Conservation (phyloP, 2,329 filamentous ascomycete species). For the Microcyclosporella mali region DNA sequence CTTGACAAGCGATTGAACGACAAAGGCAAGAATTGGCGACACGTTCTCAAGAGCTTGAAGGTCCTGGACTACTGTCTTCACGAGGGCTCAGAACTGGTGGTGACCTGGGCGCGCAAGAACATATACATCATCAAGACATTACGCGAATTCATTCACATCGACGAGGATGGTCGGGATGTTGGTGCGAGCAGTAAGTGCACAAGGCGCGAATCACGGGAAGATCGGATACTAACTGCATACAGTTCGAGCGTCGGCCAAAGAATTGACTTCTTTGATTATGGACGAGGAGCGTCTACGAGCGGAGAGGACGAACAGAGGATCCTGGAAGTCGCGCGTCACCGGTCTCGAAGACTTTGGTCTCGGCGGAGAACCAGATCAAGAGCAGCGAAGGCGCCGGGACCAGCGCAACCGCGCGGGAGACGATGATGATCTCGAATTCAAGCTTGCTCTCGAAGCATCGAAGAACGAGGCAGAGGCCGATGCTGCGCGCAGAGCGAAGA, state of each 20-base stretch:
- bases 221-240: conserved; percentile 29
- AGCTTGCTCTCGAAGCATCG: conserved; percentile 86
- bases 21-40: conserved; percentile 99
- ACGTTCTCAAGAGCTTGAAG: conserved; percentile 94
- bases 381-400: conserved; percentile 39
- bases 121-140: conserved; percentile 98
- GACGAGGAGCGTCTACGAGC: conserved; percentile 89
- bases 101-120: conserved; percentile 97
- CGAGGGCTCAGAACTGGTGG: conserved; percentile 91
- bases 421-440: conserved; percentile 79
- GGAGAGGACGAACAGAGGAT: conserved; percentile 84
- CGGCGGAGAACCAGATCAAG: conserved; percentile 32
- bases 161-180: conserved; percentile 91
- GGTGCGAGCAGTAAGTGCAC: conserved; percentile 80
- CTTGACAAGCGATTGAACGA: conserved; percentile 97
- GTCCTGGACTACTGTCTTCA: conserved; percentile 97
- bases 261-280: conserved; percentile 82
- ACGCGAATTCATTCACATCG: conserved; percentile 92
- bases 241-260: conserved; percentile 95
- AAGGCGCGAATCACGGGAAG: too few species aligned
- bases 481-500: conserved; percentile 58
- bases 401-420: conserved; percentile 40
- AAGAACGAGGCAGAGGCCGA: conserved; percentile 94
- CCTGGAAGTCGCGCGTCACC: conserved; percentile 94
- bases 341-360: conserved; percentile 60